Conservation (phyloP, 176 grass and related monocot genomes). For the Metroxylon sagu region DNA sequence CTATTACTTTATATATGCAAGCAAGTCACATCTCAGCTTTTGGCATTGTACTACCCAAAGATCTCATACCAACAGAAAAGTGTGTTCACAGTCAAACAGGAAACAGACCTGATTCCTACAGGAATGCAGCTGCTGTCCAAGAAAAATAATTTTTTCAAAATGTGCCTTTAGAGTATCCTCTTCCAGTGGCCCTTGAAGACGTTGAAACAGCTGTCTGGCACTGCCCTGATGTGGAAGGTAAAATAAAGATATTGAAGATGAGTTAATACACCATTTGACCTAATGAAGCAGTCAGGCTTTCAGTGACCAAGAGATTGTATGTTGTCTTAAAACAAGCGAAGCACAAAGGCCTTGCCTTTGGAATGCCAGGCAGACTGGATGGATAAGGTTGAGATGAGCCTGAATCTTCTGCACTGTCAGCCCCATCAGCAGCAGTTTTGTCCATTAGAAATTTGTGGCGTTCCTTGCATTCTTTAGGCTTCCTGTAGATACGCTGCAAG, state of each 20-base stretch:
- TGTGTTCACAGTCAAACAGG: background rate
- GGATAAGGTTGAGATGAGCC: slow-evolving; percentile 86
- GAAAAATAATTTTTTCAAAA: slow-evolving; percentile 85
- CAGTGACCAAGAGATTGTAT: no score
- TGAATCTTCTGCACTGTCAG: slow-evolving; percentile 92
- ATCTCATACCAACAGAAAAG: no score
- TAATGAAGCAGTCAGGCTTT: no score
- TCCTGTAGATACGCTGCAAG: slow-evolving; percentile 74
- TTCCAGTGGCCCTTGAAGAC: slow-evolving; percentile 81
- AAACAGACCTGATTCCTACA: slow-evolving; percentile 53
- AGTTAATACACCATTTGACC: no score
- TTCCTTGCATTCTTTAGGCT: slow-evolving; percentile 76
- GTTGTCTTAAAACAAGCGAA: no score
- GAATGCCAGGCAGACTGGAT: slow-evolving; percentile 35
- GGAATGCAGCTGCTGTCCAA: slow-evolving; percentile 52
- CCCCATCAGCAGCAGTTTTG: slow-evolving; percentile 66
- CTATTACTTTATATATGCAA: no score
- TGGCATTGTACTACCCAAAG: no score
- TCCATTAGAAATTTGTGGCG: slow-evolving; percentile 82
- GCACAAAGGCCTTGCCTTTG: slow-evolving; percentile 7
- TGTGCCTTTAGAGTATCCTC: slow-evolving; percentile 81
- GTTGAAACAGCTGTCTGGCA: slow-evolving; percentile 91
- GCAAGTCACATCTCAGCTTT: no score
- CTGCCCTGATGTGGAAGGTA: slow-evolving; percentile 61
- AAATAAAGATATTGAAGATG: background rate